A percentile compares a stretch with the other conserved stretches of the same genome.
Conservation (phyloP, 768 basidiomycete genomes). For the Lentinula boryana region DNA sequence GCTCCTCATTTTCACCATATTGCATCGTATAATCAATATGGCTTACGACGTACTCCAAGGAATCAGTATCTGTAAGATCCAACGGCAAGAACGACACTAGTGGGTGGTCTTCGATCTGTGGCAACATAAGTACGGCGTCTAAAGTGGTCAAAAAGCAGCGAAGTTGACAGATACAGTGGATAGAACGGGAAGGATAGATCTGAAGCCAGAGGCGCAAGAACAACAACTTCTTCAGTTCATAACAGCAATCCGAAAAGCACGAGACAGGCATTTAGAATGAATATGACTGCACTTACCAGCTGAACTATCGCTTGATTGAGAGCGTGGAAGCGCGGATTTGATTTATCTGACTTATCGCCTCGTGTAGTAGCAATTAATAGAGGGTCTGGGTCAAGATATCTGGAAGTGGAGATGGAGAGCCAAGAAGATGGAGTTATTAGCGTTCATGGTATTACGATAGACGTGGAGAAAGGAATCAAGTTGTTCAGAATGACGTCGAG, state of each 20-base stretch:
- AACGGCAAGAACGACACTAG: constrained; percentile 95
- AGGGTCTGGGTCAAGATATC: constrained; percentile 96
- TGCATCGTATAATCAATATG: constrained; percentile 99
- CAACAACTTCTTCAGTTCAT: neutral
- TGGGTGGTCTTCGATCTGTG: constrained; percentile 95
- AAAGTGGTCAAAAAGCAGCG: neutral
- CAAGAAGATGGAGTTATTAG: neutral
- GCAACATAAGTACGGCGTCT: neutral
- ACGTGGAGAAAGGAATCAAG: neutral
- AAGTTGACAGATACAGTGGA: neutral
- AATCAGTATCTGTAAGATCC: constrained; percentile 85
- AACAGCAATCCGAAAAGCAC: neutral
- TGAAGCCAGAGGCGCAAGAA: no score
- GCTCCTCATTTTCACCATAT: constrained; percentile 98
- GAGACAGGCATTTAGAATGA: neutral
- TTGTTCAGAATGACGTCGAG: neutral
- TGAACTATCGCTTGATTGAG: constrained; percentile 95
- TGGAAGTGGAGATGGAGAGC: constrained; percentile 17
- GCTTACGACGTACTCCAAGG: constrained; percentile 83
- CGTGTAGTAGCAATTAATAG: constrained; percentile 66
- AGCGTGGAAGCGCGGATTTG: constrained; percentile 83
- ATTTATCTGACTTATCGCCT: constrained; percentile 46
- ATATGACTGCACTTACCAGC: constrained; percentile 50
- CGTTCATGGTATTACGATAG: neutral
- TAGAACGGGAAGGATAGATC: neutral